These are phyloP conservation scores for Medicago lupulina DNA, from an alignment of 306 rosid species.

Conservation along the genomic window DNA sequence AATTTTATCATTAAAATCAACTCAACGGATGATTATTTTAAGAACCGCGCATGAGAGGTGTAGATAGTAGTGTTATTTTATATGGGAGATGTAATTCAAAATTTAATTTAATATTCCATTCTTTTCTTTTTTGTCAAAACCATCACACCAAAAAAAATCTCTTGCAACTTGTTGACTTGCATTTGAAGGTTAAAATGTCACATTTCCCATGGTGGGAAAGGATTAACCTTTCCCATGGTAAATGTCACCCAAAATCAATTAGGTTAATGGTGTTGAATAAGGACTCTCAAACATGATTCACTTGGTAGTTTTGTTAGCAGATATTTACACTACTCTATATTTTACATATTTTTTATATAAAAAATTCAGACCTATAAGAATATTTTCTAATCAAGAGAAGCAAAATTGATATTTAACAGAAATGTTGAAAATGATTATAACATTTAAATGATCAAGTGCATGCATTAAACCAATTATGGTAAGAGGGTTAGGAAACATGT, in stretches of 20 bases:
- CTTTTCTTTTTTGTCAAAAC: too few relatives aligned
- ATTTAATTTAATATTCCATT: too few relatives aligned
- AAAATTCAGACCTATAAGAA: background rate
- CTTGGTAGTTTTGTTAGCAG: background rate
- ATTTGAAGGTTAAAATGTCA: too few relatives aligned
- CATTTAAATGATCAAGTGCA: slow-evolving; percentile 24
- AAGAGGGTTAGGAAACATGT: slow-evolving; percentile 35
- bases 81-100: too few relatives aligned
- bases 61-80: too few relatives aligned
- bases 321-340: background rate
- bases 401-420: slow-evolving; percentile 28
- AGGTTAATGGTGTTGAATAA: slow-evolving; percentile 9
- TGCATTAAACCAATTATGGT: slow-evolving; percentile 25
- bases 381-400: background rate
- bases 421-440: background rate
- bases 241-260: slow-evolving; percentile 25
- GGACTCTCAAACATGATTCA: background rate
- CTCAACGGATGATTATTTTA: too few relatives aligned
- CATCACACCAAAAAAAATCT: too few relatives aligned
- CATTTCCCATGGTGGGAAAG: too few relatives aligned
- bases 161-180: too few relatives aligned
- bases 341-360: background rate
- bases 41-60: too few relatives aligned
- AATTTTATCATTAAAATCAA: too few relatives aligned
- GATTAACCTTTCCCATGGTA: too few relatives aligned